Conservation (phyloP, 768 basidiomycete genomes). For the Strobilomyces dryophilus region DNA sequence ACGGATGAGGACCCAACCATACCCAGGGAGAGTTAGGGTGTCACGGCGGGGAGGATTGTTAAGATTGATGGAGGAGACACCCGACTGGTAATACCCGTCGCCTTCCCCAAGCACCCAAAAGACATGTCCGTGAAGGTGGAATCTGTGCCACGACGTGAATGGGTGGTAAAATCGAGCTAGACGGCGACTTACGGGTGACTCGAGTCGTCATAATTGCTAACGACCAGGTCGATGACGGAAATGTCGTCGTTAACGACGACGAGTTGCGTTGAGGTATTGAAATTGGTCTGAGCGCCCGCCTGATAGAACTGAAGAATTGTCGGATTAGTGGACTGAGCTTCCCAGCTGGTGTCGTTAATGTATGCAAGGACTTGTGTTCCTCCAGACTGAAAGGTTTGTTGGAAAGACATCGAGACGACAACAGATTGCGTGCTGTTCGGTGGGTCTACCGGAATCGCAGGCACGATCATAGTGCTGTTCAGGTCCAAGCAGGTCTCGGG, state of each 20-base stretch:
- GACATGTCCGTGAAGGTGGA: conserved; percentile 38
- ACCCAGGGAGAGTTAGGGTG: conserved; percentile 38
- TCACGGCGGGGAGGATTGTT: conserved; percentile 40
- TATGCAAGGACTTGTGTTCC: conserved; percentile 25
- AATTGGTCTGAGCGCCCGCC: conserved; percentile 22
- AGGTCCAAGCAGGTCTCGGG: conserved; percentile 24
- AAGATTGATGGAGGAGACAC: conserved; percentile 26
- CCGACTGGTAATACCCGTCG: conserved; percentile 30
- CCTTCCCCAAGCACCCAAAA: conserved; percentile 36
- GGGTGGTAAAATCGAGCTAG: neutral
- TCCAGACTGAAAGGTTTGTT: conserved; percentile 23
- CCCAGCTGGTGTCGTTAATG: conserved; percentile 28
- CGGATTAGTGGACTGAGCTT: conserved; percentile 21
- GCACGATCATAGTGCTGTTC: conserved; percentile 29
- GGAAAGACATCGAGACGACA: conserved; percentile 21
- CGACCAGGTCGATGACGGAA: conserved; percentile 22
- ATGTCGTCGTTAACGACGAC: conserved; percentile 26
- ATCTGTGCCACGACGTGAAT: conserved; percentile 15
- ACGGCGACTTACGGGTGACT: conserved; percentile 27
- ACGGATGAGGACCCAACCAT: conserved; percentile 35
- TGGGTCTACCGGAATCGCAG: conserved; percentile 21
- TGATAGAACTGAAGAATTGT: conserved; percentile 27
- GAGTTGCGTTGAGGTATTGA: conserved; percentile 22
- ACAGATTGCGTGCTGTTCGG: conserved; percentile 25
- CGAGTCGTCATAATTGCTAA: conserved; percentile 25